phyloP scores from a whole-genome alignment of 441 rosid genomes.

The Populus trichocarpa region DNA sequence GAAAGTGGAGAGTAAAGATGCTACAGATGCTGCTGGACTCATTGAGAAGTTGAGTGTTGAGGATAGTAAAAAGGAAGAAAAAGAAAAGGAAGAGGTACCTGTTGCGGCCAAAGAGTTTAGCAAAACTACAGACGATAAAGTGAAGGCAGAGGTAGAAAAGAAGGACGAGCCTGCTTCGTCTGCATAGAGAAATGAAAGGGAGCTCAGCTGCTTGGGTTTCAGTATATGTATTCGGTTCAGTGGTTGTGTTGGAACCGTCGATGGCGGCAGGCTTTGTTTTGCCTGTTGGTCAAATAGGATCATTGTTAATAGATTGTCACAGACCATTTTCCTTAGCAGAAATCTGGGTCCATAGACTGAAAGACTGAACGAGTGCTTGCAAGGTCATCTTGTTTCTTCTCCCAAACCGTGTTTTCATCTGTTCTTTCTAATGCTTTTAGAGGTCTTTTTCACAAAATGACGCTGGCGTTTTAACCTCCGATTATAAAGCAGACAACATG shows the following conservation, averaged over 20 bases:
- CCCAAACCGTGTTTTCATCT: neutral
- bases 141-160: conserved; percentile 2
- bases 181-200: neutral
- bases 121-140: conserved; percentile 18
- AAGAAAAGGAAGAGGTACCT: conserved; percentile 27
- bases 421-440: neutral
- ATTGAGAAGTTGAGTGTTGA: conserved; percentile 69
- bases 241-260: neutral
- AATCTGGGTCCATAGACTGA: neutral
- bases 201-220: neutral
- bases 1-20: conserved; percentile 60
- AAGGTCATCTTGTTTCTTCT: neutral
- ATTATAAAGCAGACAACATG: neutral
- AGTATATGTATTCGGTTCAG: neutral
- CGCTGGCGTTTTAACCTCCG: neutral
- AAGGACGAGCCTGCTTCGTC: conserved; percentile 10
- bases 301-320: neutral
- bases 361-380: neutral
- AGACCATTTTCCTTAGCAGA: neutral
- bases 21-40: conserved; percentile 54
- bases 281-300: neutral
- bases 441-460: neutral
- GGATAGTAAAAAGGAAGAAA: conserved; percentile 38
- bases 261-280: neutral
- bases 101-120: conserved; percentile 24